Base-by-base conservation (phyloP, 768 basidiomycete species). In the Russula virescens region DNA sequence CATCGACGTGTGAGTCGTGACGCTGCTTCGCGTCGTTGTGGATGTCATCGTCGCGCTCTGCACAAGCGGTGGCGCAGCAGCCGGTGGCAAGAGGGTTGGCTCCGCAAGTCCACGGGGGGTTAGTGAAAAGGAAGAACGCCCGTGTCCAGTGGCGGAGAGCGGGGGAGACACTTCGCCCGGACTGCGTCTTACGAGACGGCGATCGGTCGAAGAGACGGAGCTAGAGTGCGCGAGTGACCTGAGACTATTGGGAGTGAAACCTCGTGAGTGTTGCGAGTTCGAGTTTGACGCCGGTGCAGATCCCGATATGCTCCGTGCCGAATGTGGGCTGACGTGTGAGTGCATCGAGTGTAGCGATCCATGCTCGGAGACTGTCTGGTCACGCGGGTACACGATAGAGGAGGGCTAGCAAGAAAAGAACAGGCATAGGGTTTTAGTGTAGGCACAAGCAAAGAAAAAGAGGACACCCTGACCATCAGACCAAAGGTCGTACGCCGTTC, bases 291-390 rank as follows among this genome's bases (percentile, higher is more conserved):
- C 71, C 8, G 83, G 76, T 11, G 78, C 81, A 3, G 86, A 86
- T 42, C 81, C 82, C 5, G 69, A 55, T 38, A 77, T 74, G 7
- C 83, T 82, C 49, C 78, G 77, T 28, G 69, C 71, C 1, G 79
- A 74, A 18, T 74, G 70, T 0, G 84, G 82, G 66, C 77, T 78
- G 21, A 85, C 71, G 58, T 81, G 81, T 1, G 86, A 85, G 23
- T 76, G 78, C 77, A 82, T 79, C 0, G 87, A 88, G 67, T 85
- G 81, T 13, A 89, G 71, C 0, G 88, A 89, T 26, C 80, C 84
- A 66, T 80, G 79, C 66, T 88, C 85, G 25, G 88, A 86, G n/a
- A 71, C 71, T 47, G 78, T 69, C 7, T 73, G 68, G 42, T 73
- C 74, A n/a, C 71, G 73, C 34, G 74, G 74, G 56, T 81, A 78